phyloP scores from a whole-genome alignment of 352 stramenopile genomes.

The Phytophthora brassicae region DNA sequence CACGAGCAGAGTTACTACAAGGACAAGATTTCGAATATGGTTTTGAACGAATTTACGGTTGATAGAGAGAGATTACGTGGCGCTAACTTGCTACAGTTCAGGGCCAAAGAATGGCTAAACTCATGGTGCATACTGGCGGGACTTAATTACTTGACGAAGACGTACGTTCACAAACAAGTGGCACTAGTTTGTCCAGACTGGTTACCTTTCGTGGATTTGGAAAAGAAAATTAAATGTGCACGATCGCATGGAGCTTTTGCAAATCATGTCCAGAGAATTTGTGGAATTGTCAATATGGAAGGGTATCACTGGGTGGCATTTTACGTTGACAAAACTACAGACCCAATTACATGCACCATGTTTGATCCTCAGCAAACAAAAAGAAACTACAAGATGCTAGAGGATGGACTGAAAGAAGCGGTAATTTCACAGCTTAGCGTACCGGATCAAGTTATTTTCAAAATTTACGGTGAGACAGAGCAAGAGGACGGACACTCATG shows the following conservation, averaged over 20 bases:
- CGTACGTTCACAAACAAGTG: neutral
- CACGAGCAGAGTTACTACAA: too few species aligned
- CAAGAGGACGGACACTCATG: neutral
- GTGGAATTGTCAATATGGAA: neutral
- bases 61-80: neutral
- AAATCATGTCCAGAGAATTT: neutral
- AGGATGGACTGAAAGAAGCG: neutral
- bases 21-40: neutral
- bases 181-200: neutral
- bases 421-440: neutral
- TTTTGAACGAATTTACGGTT: neutral
- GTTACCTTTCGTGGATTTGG: neutral
- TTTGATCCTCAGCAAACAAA: too few species aligned
- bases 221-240: neutral
- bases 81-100: neutral
- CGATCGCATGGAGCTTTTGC: neutral
- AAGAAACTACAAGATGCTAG: too few species aligned
- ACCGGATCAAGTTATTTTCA: too few species aligned
- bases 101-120: neutral
- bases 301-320: neutral
- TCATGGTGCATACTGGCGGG: neutral
- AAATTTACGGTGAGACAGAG: too few species aligned
- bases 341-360: too few species aligned
- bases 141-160: neutral
- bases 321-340: neutral